Conservation (phyloP, 768 basidiomycete species). For the Podaxis sp. region DNA sequence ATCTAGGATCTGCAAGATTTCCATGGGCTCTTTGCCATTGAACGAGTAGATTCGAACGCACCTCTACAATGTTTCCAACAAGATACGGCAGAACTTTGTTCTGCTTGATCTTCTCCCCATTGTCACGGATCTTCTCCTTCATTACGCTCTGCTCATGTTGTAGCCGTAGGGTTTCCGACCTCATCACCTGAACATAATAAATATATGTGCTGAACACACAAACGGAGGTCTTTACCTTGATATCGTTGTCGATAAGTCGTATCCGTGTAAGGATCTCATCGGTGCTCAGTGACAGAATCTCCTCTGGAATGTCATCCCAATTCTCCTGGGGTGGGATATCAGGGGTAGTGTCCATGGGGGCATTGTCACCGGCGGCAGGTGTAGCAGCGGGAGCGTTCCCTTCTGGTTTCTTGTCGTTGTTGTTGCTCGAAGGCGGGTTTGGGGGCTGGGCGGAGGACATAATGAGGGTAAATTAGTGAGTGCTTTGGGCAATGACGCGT, state of each 20-base stretch:
- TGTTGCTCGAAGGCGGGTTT: constrained; percentile 44
- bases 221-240: constrained; percentile 57
- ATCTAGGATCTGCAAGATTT: constrained; percentile 71
- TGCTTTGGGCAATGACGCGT: constrained; percentile 27
- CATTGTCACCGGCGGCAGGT: constrained; percentile 27
- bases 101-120: constrained; percentile 98
- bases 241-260: constrained; percentile 94
- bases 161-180: constrained; percentile 87
- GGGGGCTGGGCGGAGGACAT: constrained; percentile 64
- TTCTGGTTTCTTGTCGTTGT: constrained; percentile 55
- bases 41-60: constrained; percentile 30
- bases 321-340: constrained; percentile 73
- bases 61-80: constrained; percentile 97
- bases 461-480: constrained; percentile 18
- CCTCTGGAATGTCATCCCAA: constrained; percentile 90
- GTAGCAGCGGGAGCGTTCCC: constrained; percentile 30
- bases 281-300: constrained; percentile 71
- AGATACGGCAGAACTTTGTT: constrained; percentile 98
- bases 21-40: constrained; percentile 11
- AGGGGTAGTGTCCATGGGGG: constrained; percentile 73
- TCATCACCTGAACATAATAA: constrained; percentile 75
- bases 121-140: constrained; percentile 99
- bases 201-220: background rate
- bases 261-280: constrained; percentile 90
- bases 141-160: constrained; percentile 94